A percentile compares a stretch with the other conserved stretches of the same genome.
phyloP scores from a whole-genome alignment of 2,329 filamentous ascomycete species.

The Xylaria sp. region DNA sequence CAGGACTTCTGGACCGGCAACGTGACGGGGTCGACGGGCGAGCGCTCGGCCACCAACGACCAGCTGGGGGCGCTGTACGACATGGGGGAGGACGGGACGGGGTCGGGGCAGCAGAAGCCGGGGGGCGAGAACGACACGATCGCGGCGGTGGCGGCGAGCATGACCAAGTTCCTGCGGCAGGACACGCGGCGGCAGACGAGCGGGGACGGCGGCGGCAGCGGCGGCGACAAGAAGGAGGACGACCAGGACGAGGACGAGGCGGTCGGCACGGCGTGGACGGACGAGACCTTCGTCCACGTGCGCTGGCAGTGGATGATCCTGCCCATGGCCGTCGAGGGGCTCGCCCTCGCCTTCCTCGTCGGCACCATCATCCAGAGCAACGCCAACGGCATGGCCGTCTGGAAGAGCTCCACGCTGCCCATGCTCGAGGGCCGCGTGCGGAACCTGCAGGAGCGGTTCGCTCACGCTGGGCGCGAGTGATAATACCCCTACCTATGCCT shows the following conservation, averaged over 20 bases:
- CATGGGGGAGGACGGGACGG: slow-evolving; percentile 12
- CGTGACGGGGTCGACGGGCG: slow-evolving; percentile 6
- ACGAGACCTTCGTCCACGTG: slow-evolving; percentile 15
- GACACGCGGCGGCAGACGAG: too few relatives aligned
- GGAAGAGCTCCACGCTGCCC: slow-evolving; percentile 19
- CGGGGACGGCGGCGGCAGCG: too few relatives aligned
- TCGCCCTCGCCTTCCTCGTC: slow-evolving; percentile 8
- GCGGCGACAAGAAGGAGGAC: not conserved
- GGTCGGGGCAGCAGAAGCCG: slow-evolving; percentile 3
- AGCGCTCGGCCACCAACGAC: not conserved
- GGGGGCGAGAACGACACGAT: slow-evolving; percentile 18
- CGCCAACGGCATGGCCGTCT: slow-evolving; percentile 12
- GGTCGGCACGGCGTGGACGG: slow-evolving; percentile 5
- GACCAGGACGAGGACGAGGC: slow-evolving; percentile 1
- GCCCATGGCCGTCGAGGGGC: slow-evolving; percentile 10
- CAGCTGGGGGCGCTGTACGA: slow-evolving; percentile 9
- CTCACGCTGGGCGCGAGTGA: not conserved
- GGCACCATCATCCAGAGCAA: slow-evolving; percentile 13
- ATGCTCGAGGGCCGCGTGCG: slow-evolving; percentile 12
- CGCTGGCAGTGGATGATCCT: slow-evolving; percentile 17
- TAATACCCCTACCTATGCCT: too few relatives aligned
- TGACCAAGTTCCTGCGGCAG: slow-evolving; percentile 14
- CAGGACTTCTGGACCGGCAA: slow-evolving; percentile 12
- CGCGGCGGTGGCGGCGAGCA: slow-evolving; percentile 11
- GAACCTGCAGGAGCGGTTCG: slow-evolving; percentile 1